Conservation (phyloP, 116 monocot species). For the Iris pallida region DNA sequence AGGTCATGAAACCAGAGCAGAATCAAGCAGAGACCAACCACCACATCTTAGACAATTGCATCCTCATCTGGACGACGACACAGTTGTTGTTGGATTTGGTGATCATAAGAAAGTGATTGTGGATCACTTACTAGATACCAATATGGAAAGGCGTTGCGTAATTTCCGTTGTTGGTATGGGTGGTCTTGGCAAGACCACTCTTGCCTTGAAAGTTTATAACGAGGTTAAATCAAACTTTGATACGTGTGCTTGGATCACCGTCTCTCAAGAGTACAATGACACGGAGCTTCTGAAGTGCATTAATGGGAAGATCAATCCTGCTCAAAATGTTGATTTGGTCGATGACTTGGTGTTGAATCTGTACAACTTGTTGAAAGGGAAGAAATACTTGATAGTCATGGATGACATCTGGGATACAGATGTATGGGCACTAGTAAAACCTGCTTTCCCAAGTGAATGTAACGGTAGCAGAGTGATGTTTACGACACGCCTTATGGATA, state of each 20-base stretch:
- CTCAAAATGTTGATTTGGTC: neutral
- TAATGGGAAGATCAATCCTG: neutral
- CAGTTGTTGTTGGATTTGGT: no score
- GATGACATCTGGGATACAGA: conserved; percentile 28
- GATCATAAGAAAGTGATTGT: no score
- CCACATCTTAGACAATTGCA: neutral
- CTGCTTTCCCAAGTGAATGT: conserved; percentile 4
- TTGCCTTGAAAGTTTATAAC: neutral
- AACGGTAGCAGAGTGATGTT: conserved; percentile 33
- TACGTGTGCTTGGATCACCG: no score
- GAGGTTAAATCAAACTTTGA: neutral
- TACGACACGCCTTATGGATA: conserved; percentile 17
- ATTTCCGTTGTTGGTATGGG: neutral
- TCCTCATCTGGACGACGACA: neutral
- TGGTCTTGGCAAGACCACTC: conserved; percentile 2
- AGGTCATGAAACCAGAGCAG: neutral
- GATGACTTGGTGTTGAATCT: neutral
- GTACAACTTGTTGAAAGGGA: conserved; percentile 3
- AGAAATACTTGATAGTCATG: conserved; percentile 22
- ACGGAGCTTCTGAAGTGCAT: neutral
- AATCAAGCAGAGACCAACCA: neutral
- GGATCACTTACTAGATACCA: no score
- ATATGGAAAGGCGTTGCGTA: neutral
- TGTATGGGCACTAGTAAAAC: conserved; percentile 7
- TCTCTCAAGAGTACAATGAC: no score